Evolutionary conservation across 148 eudicot genomes (phyloP).

Genomic region (Amaranthus palmeri): DNA sequence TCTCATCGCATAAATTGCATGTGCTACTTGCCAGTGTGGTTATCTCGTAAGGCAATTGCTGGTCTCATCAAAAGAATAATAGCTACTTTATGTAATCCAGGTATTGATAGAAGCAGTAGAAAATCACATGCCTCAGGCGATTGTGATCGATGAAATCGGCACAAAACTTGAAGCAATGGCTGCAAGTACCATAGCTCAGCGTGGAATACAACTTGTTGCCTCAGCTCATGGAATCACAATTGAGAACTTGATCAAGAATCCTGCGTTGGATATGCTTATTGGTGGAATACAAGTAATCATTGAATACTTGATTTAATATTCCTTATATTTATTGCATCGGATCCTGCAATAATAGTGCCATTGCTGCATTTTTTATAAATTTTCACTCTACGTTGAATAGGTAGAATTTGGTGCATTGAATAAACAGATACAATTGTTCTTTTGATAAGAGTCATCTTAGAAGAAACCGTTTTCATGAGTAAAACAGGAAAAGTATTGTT

Average conservation of each 20-base stretch:
- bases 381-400: background rate
- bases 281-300: slow-evolving; percentile 88
- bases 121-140: slow-evolving; percentile 98
- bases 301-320: background rate
- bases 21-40: background rate
- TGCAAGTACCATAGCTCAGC: slow-evolving; percentile 96
- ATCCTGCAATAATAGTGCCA: background rate
- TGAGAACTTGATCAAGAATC: slow-evolving; percentile 84
- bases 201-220: slow-evolving; percentile 98
- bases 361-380: background rate
- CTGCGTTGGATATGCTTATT: slow-evolving; percentile 94
- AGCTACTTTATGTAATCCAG: slow-evolving; percentile 30
- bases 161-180: slow-evolving; percentile 98
- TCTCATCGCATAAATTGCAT: background rate
- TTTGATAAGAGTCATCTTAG: slow-evolving; percentile 3
- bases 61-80: slow-evolving; percentile 3
- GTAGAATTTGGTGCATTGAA: slow-evolving; percentile 3
- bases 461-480: background rate
- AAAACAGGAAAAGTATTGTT: background rate
- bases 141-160: slow-evolving; percentile 97
- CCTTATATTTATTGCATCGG: background rate
- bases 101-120: slow-evolving; percentile 97
- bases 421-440: background rate
- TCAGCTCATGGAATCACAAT: slow-evolving; percentile 98
- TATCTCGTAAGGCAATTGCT: background rate